A percentile compares a stretch with the other conserved stretches of the same genome.
Evolutionary conservation across 2,329 filamentous ascomycete species (phyloP).

Genomic region (Fusarium tuaranense): DNA sequence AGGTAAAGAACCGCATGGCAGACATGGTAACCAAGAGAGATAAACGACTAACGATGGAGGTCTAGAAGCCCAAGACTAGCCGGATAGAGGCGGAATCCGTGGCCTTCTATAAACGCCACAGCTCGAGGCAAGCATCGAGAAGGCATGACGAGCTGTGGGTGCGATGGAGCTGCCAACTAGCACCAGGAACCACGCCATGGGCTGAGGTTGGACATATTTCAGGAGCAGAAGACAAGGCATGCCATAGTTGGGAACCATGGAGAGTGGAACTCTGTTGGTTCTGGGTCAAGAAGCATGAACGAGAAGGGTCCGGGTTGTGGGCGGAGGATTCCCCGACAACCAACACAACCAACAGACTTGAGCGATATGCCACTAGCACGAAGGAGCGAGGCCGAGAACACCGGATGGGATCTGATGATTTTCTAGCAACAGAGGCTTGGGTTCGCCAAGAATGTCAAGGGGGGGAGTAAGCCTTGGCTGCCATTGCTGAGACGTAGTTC

Average conservation of each 20-base stretch:
- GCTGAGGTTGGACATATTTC: not conserved
- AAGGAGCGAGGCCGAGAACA: not conserved
- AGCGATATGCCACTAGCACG: not conserved
- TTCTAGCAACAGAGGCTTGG: not conserved
- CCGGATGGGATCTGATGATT: not conserved
- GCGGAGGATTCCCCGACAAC: not conserved
- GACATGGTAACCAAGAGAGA: constrained; percentile 17
- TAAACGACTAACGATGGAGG: not conserved
- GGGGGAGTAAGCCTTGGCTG: not conserved
- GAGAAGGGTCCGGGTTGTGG: not conserved
- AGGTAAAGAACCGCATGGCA: constrained; percentile 25
- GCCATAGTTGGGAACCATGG: not conserved
- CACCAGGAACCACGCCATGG: not conserved
- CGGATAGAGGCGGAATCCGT: not conserved
- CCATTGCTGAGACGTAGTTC: not conserved
- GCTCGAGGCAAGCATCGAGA: not conserved
- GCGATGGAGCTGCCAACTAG: not conserved
- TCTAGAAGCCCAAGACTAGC: constrained; percentile 6
- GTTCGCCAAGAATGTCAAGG: not conserved
- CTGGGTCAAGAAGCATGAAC: not conserved
- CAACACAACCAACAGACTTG: not conserved
- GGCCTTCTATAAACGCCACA: constrained; percentile 3
- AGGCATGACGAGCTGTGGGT: not conserved
- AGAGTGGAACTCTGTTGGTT: constrained; percentile 4
- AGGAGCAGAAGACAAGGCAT: constrained; percentile 1